Conservation (phyloP, 2,329 filamentous ascomycete genomes). For the Alternaria brassicae region DNA sequence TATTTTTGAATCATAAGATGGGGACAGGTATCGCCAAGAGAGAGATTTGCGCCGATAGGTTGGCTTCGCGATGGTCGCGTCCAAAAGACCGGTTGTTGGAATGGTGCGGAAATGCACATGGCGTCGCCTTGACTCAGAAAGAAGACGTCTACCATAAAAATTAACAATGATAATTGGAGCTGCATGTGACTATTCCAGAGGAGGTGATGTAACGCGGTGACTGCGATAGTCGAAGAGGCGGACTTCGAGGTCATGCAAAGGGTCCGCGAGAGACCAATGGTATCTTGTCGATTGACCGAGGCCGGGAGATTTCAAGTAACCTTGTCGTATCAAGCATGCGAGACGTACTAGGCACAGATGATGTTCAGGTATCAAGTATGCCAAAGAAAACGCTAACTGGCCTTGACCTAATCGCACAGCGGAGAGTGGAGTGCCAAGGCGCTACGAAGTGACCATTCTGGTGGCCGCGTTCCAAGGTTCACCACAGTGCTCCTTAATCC, state of each 20-base stretch:
- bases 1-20: constrained; percentile 39
- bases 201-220: constrained; percentile 19
- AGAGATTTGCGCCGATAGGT: constrained; percentile 18
- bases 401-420: constrained; percentile 1
- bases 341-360: constrained; percentile 6
- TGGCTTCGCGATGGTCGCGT: constrained; percentile 22
- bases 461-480: background rate
- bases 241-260: constrained; percentile 7
- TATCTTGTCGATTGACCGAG: background rate
- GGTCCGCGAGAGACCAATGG: constrained; percentile 1
- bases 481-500: background rate
- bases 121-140: constrained; percentile 24
- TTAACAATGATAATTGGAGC: constrained; percentile 31
- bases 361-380: constrained; percentile 4
- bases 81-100: constrained; percentile 13
- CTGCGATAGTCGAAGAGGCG: constrained; percentile 13
- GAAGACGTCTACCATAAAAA: background rate
- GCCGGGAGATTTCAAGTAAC: constrained; percentile 5
- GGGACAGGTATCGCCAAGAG: constrained; percentile 40
- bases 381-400: background rate
- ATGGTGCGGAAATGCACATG: constrained; percentile 19
- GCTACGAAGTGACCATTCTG: background rate
- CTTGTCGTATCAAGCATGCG: constrained; percentile 9
- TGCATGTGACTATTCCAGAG: constrained; percentile 20
- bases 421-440: background rate